Evolutionary conservation across 768 basidiomycete species (phyloP).

Genomic region (Aureoboletus auriporus): DNA sequence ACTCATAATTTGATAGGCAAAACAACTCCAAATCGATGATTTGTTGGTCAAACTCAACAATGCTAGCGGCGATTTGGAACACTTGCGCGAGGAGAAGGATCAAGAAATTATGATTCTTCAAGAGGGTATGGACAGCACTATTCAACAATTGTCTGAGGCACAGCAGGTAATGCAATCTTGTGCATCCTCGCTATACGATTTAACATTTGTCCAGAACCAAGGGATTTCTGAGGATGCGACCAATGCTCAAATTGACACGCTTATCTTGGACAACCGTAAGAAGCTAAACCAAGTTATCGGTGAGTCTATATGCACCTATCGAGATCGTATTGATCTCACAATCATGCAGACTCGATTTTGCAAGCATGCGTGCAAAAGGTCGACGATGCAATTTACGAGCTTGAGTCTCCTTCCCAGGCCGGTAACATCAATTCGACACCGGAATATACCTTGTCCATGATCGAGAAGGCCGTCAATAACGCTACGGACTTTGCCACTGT

Average conservation of each 20-base stretch:
- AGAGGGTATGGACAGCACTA: conserved; percentile 90
- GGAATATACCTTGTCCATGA: conserved; percentile 96
- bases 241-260: conserved; percentile 94
- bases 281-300: conserved; percentile 97
- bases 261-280: conserved; percentile 96
- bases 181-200: not conserved
- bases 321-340: conserved; percentile 12
- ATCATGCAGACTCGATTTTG: conserved; percentile 81
- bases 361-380: conserved; percentile 96
- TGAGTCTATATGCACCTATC: conserved; percentile 27
- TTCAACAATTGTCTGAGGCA: conserved; percentile 81
- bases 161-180: conserved; percentile 61
- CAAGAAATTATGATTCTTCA: conserved; percentile 94
- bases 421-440: conserved; percentile 98
- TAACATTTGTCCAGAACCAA: conserved; percentile 53
- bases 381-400: conserved; percentile 95
- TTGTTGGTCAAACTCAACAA: conserved; percentile 77
- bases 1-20: conserved; percentile 52
- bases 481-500: conserved; percentile 95
- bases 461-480: conserved; percentile 93
- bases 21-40: conserved; percentile 96
- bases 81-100: conserved; percentile 90
- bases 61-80: conserved; percentile 72
- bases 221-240: conserved; percentile 85
- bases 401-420: conserved; percentile 91